These are phyloP conservation scores for Teratosphaeriaceae sp. DNA, from an alignment of 2,329 filamentous ascomycete genomes.

Conservation along the genomic window DNA sequence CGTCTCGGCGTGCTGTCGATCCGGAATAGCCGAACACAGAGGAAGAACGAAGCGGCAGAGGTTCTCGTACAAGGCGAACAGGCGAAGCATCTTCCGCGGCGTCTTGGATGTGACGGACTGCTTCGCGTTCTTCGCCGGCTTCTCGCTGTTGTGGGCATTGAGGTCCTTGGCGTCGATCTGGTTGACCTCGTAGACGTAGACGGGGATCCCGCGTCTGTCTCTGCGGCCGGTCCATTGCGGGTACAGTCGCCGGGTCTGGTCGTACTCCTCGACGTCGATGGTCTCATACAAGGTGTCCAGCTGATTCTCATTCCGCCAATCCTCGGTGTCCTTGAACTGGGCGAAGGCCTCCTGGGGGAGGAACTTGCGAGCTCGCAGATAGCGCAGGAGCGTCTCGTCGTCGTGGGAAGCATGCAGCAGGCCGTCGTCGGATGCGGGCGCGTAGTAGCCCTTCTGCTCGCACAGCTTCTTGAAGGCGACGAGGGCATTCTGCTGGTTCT, in stretches of 20 bases:
- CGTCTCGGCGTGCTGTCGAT: constrained; percentile 67
- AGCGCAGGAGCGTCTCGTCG: constrained; percentile 71
- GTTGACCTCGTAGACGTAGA: constrained; percentile 85
- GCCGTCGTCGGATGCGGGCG: constrained; percentile 36
- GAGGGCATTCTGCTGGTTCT: constrained; percentile 61
- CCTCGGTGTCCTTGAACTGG: constrained; percentile 84
- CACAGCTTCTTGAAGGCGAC: constrained; percentile 64
- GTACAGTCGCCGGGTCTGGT: constrained; percentile 73
- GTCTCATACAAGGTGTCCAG: constrained; percentile 76
- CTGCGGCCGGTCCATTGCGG: constrained; percentile 92
- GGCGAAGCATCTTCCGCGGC: constrained; percentile 68
- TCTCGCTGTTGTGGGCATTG: constrained; percentile 64
- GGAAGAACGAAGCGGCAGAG: constrained; percentile 82
- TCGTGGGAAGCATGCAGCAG: constrained; percentile 54
- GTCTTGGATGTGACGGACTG: constrained; percentile 53
- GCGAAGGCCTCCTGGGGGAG: constrained; percentile 66
- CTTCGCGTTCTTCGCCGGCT: constrained; percentile 15
- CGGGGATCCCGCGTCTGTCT: constrained; percentile 82
- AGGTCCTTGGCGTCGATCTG: constrained; percentile 79
- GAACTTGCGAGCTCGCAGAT: constrained; percentile 78
- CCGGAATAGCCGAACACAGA: constrained; percentile 66
- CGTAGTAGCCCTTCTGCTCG: constrained; percentile 58
- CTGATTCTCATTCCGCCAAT: constrained; percentile 75
- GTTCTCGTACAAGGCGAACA: constrained; percentile 93
- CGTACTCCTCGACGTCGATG: constrained; percentile 79